Conservation (phyloP, 2,329 filamentous ascomycete genomes). For the Ramularia endophylla region DNA sequence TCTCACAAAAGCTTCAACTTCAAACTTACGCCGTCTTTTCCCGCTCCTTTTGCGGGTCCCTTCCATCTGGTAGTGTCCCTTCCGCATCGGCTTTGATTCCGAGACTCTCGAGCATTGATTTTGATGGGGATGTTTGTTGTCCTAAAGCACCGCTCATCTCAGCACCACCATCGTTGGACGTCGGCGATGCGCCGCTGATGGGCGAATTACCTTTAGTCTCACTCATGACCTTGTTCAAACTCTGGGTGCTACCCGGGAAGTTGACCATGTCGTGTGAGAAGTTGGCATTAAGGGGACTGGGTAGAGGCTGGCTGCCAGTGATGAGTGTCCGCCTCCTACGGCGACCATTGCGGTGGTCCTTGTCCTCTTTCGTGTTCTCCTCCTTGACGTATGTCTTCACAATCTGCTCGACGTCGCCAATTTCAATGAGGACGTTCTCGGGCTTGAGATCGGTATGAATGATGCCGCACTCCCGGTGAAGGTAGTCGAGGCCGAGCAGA, state of each 20-base stretch:
- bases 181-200: conserved; percentile 36
- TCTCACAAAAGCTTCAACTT: conserved; percentile 7
- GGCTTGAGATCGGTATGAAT: conserved; percentile 98
- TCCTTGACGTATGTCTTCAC: conserved; percentile 93
- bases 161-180: conserved; percentile 37
- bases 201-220: conserved; percentile 57
- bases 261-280: conserved; percentile 70
- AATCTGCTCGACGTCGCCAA: conserved; percentile 97
- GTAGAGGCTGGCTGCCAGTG: conserved; percentile 92
- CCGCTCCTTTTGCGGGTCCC: conserved; percentile 64
- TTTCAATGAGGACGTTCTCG: conserved; percentile 97
- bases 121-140: conserved; percentile 31
- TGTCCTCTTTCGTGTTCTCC: conserved; percentile 60
- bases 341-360: conserved; percentile 86
- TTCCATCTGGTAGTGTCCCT: conserved; percentile 7
- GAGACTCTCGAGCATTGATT: conserved; percentile 56
- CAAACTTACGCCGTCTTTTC: conserved; percentile 86
- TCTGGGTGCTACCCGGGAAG: conserved; percentile 57
- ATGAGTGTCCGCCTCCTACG: conserved; percentile 88
- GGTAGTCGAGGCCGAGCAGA: conserved; percentile 86
- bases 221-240: conserved; percentile 77
- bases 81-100: conserved; percentile 40
- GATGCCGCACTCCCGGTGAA: conserved; percentile 96
- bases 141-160: conserved; percentile 54
- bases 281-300: conserved; percentile 86